Evolutionary conservation across 1,284 basidiomycete genomes (phyloP), one percentile per base, ranked within the genome.

Genomic region (Leccinum subrobustum): DNA sequence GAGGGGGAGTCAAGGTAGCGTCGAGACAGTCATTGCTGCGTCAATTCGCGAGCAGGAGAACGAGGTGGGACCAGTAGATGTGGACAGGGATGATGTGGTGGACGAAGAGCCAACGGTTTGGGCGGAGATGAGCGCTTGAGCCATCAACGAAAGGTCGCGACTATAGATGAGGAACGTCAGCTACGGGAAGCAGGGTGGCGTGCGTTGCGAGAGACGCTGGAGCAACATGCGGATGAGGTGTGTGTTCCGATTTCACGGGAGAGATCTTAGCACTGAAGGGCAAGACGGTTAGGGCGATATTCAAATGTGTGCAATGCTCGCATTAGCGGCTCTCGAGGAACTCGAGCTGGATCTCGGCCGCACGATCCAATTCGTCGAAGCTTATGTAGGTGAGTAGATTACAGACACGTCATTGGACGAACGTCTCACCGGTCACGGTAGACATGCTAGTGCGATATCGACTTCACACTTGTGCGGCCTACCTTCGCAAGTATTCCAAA

Each of bases 261-360:
- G 33, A 33, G 33, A 27, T 33, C 3, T 0, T 7, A n/a, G 39
- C 42, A 20, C 50, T 60, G 42, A 71, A 14, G 20, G n/a, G 23
- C 6, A 14, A 8, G 44, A 27, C 3, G 18, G 18, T 31, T 25
- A 91, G 88, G 90, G 91, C 5, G 85, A 92, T 65, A 76, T 91
- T 1, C 90, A 92, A 68, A 88, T 85, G 79, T 91, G 90, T 71
- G 84, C 88, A 3, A 83, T 89, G 79, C 68, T 92, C 18, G 78
- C 83, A 3, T 69, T 88, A 3, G 75, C 91, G 23, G 87, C 84
- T 9, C 75, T 80, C 0, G 65, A 77, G 50, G 87, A 91, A 68
- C 74, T 92, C 33, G 66, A 69, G 23, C 71, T 91, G 9, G 70
- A 75, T 4, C 70, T 73, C 31, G 69, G 68, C 55, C 77, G 84